Percentiles rank a stretch among this genome's conserved stretches.
Evolutionary conservation across 306 rosid species (phyloP).

Genomic region (Hylodesmum podocarpum): DNA sequence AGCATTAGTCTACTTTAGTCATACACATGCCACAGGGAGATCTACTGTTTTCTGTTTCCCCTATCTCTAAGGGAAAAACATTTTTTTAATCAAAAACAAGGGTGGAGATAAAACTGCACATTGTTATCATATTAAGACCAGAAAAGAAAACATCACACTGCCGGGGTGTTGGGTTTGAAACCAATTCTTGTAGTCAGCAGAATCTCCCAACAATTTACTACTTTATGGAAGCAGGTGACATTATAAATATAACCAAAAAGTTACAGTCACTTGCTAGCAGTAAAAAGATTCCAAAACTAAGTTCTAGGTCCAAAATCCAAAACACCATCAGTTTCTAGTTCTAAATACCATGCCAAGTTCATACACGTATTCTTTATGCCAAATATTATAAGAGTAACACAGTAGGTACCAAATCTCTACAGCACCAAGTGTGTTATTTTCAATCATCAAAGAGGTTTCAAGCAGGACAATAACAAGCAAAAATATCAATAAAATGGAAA

Average conservation of each 20-base stretch:
- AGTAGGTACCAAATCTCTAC: not conserved
- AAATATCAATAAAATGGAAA: conserved; percentile 22
- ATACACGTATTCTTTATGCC: not conserved
- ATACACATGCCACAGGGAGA: not conserved
- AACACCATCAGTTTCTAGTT: not conserved
- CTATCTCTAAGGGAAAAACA: not conserved
- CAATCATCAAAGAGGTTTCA: conserved; percentile 19
- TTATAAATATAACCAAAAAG: not conserved
- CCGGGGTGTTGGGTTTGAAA: not conserved
- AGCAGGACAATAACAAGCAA: not conserved
- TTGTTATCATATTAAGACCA: not conserved
- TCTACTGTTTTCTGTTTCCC: not conserved
- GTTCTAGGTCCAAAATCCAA: conserved; percentile 8
- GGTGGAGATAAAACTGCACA: not conserved
- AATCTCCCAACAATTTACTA: not conserved
- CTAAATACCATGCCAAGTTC: not conserved
- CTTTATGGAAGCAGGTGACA: not conserved
- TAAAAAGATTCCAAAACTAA: not conserved
- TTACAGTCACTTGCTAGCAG: not conserved
- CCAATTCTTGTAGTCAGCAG: not conserved
- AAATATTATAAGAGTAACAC: not conserved
- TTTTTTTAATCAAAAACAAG: not conserved
- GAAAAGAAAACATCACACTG: not conserved
- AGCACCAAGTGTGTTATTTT: not conserved
- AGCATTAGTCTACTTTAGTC: not conserved